Conservation (phyloP, 352 stramenopile genomes). For the Phytopythium ostracodes region DNA sequence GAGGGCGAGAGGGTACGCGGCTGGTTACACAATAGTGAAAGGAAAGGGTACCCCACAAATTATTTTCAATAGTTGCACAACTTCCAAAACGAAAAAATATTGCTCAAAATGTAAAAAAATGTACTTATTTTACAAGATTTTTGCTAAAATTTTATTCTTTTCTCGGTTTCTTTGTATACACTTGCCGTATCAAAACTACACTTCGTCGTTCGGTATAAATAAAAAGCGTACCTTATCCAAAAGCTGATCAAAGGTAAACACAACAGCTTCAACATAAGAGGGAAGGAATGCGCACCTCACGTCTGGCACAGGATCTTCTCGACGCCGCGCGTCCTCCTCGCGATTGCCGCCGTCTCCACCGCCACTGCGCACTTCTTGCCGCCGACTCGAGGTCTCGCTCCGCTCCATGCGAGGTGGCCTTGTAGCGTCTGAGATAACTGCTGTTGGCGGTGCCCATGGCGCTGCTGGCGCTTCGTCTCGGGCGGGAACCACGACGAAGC, state of each 20-base stretch:
- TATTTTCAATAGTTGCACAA: too few species aligned
- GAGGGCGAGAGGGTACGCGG: neutral
- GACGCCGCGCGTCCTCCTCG: neutral
- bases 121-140: too few species aligned
- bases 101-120: too few species aligned
- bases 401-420: neutral
- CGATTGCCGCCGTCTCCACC: neutral
- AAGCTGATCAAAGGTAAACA: neutral
- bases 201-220: neutral
- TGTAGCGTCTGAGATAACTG: neutral
- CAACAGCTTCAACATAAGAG: neutral
- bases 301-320: constrained; percentile 2
- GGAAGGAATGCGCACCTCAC: neutral
- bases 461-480: constrained; percentile 26
- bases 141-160: too few species aligned
- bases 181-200: neutral
- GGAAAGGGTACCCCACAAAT: too few species aligned
- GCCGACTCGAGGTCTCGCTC: neutral
- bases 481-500: constrained; percentile 22
- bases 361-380: constrained; percentile 8
- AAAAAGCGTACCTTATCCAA: neutral
- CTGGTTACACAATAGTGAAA: too few species aligned
- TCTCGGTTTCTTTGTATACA: neutral
- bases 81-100: too few species aligned
- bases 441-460: neutral